A percentile compares a stretch with the other conserved stretches of the same genome.
Conservation (phyloP, 345 rosid genomes). For the Toxicodendron radicans region DNA sequence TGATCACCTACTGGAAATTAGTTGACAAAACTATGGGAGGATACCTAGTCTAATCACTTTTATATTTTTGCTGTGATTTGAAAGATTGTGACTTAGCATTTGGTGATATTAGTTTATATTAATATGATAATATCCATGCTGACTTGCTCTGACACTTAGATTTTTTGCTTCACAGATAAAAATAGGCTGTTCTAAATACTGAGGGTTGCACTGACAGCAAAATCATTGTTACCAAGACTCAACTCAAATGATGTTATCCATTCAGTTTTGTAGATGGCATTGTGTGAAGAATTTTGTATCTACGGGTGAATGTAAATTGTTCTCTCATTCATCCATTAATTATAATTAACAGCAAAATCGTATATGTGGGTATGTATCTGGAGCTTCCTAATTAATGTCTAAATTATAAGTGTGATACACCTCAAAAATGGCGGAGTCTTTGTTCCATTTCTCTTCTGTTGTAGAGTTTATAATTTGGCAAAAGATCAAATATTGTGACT, state of each 20-base stretch:
- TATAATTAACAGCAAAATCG: too few species aligned
- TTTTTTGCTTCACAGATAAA: slow-evolving; percentile 4
- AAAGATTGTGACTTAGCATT: background rate
- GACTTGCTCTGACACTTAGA: background rate
- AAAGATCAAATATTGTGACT: too few species aligned
- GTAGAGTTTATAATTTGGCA: too few species aligned
- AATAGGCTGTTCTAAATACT: background rate
- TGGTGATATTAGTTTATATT: background rate
- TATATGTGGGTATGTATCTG: too few species aligned
- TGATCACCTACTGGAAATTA: background rate
- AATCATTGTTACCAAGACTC: background rate
- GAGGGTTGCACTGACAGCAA: background rate
- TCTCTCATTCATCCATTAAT: background rate
- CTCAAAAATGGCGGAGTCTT: too few species aligned
- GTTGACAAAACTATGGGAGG: background rate
- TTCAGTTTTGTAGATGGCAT: slow-evolving; percentile 8
- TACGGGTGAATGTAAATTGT: background rate
- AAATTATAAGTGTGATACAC: too few species aligned
- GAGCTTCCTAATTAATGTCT: too few species aligned
- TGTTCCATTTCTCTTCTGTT: too few species aligned
- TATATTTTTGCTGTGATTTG: background rate
- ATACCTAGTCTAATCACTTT: background rate
- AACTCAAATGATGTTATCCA: background rate
- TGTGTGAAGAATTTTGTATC: background rate
- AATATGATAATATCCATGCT: too few species aligned